Base-by-base conservation (phyloP, 2,329 filamentous ascomycete genomes). In the Pseudogymnoascus sp. region DNA sequence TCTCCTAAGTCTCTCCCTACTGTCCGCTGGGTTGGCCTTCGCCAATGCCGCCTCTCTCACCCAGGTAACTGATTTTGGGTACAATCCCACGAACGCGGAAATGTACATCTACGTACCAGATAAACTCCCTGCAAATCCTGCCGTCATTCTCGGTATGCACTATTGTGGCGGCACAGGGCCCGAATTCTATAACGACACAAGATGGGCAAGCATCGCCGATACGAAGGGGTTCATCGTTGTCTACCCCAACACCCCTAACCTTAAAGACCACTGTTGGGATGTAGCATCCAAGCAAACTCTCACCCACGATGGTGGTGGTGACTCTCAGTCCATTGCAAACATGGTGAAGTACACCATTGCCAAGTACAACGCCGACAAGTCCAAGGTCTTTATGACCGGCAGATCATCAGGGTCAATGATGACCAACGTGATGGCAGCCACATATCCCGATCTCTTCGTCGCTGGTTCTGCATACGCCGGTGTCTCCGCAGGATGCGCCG, bases 211-310 rank as follows among this genome's bases (percentile, higher is more conserved):
- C 1, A 74, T 84, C 9, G 81, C 84, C 5, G 79, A 81, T 64
- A 69, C 75, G 53, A 76, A 84, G 62, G 84, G 82, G 40, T 86
- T 82, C 72, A 84, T 88, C 62, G 78, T 82, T 65, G 82, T 87
- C 69, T 87, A 83, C 72, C 82, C 83, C 1, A 76, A 78, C 66
- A 79, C 78, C 2, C 80, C 81, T 0, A 79, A 82, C 67, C 72
- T 72, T 9, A 25, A 49, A n/a, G 82, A 75, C 11, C 74, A 73
- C 66, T 87, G 84, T 75, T 87, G 83, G 82, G 84, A 87, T 65
- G 83, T 86, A 2, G 79, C 79, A 12, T 81, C 78, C 18, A 75
- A 73, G 28, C 73, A 75, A 37, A 77, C 82, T 0, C 76, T 87
- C 1, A 81, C 78, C 2, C 84, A 84, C 67, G 77, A 82, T 63